phyloP scores from a whole-genome alignment of 257 asterid genomes.

The Cinchona pubescens region DNA sequence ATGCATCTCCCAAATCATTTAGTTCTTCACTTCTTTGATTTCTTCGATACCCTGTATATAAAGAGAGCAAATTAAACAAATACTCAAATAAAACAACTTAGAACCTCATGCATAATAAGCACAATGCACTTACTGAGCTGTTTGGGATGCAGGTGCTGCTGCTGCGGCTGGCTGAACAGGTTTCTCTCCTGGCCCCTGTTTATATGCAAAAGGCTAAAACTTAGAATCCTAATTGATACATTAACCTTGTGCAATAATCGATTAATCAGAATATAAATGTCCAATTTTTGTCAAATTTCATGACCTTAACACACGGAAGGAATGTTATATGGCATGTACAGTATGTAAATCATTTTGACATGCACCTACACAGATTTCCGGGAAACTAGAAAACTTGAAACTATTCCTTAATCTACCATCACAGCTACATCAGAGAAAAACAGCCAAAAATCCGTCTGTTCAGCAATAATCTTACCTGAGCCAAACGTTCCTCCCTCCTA shows the following conservation, averaged over 20 bases:
- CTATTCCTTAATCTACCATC: neutral
- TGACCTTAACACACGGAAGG: too few relatives aligned
- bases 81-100: too few relatives aligned
- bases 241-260: neutral
- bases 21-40: conserved; percentile 61
- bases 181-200: conserved; percentile 73
- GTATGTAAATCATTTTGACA: neutral
- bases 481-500: conserved; percentile 83
- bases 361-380: neutral
- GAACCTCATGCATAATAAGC: neutral
- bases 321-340: neutral
- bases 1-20: conserved; percentile 9
- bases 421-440: neutral
- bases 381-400: neutral
- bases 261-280: neutral
- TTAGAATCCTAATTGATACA: neutral
- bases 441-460: neutral
- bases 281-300: neutral
- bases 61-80: neutral
- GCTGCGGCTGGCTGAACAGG: conserved; percentile 44
- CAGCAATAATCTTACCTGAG: conserved; percentile 48
- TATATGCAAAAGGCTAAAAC: neutral
- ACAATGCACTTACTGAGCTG: conserved; percentile 53
- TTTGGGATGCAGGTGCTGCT: conserved; percentile 50
- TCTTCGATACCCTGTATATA: conserved; percentile 60